These are phyloP conservation scores for Phellinidium pouzarii DNA, from an alignment of 1,284 basidiomycete genomes.

Conservation along the genomic window DNA sequence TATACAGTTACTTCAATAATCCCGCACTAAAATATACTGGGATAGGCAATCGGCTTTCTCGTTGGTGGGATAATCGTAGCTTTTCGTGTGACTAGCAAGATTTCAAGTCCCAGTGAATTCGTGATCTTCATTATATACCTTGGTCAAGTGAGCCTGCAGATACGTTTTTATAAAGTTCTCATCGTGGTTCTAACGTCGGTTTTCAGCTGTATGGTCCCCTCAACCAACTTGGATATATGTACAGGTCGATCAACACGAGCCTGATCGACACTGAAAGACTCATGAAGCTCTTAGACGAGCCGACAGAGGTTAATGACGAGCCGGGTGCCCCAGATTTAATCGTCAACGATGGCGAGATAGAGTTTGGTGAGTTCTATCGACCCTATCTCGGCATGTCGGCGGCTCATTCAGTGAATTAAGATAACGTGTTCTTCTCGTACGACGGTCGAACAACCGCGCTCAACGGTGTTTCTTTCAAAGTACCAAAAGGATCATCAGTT, in stretches of 20 bases:
- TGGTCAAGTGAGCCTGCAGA: constrained; percentile 47
- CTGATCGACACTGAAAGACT: constrained; percentile 78
- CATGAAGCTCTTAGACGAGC: constrained; percentile 67
- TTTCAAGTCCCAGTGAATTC: constrained; percentile 50
- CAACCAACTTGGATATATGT: constrained; percentile 68
- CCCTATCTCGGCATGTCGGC: constrained; percentile 5
- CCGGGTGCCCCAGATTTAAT: constrained; percentile 69
- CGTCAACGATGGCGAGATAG: constrained; percentile 72
- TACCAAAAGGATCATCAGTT: constrained; percentile 73
- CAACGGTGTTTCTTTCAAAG: constrained; percentile 75
- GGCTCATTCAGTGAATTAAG: constrained; percentile 31
- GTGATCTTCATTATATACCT: constrained; percentile 79
- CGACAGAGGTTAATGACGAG: constrained; percentile 76
- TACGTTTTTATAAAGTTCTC: constrained; percentile 8
- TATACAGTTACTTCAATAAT: not conserved
- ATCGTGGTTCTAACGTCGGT: constrained; percentile 14
- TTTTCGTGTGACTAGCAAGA: constrained; percentile 47
- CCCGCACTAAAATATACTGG: no score
- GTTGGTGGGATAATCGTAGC: constrained; percentile 75
- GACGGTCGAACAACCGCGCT: constrained; percentile 71
- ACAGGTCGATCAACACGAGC: constrained; percentile 66
- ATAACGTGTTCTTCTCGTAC: constrained; percentile 79
- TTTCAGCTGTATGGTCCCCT: constrained; percentile 63
- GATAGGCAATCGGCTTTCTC: constrained; percentile 65
- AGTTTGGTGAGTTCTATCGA: constrained; percentile 58